Conservation (phyloP, 345 rosid species). For the Pistacia atlantica region DNA sequence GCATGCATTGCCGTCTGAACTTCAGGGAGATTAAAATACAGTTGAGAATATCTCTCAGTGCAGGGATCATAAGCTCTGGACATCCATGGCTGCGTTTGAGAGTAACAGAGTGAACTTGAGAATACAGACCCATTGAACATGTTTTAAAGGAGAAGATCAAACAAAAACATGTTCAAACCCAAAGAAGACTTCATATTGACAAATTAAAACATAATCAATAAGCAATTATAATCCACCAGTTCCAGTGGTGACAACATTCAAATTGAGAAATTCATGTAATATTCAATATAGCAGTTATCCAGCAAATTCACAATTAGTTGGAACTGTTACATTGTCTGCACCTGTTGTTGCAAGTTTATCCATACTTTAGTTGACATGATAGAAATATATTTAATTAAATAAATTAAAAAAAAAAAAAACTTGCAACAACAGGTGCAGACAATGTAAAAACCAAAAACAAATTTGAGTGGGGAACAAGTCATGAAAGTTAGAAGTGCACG, state of each 20-base stretch:
- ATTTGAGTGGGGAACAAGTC: background rate
- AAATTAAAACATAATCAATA: background rate
- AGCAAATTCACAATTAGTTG: background rate
- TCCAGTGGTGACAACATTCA: background rate
- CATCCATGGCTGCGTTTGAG: slow-evolving; percentile 83
- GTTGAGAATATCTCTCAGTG: slow-evolving; percentile 74
- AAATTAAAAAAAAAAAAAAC: no score
- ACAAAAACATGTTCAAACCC: background rate
- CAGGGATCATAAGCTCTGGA: slow-evolving; percentile 97
- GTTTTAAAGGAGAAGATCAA: background rate
- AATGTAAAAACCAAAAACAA: background rate
- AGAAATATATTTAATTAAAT: no score
- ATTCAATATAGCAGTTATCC: background rate
- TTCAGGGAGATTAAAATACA: slow-evolving; percentile 82
- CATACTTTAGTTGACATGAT: background rate
- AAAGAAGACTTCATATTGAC: slow-evolving; percentile 4
- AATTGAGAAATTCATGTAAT: background rate
- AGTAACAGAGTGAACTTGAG: slow-evolving; percentile 13
- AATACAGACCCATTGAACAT: background rate
- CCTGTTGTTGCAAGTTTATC: background rate
- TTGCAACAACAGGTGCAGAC: background rate
- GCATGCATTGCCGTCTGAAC: slow-evolving; percentile 97
- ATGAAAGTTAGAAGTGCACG: background rate
- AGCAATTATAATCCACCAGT: background rate
- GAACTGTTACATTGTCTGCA: background rate